phyloP scores from a whole-genome alignment of 805 yeast genomes.

The Saccharomycopsis amapae region DNA sequence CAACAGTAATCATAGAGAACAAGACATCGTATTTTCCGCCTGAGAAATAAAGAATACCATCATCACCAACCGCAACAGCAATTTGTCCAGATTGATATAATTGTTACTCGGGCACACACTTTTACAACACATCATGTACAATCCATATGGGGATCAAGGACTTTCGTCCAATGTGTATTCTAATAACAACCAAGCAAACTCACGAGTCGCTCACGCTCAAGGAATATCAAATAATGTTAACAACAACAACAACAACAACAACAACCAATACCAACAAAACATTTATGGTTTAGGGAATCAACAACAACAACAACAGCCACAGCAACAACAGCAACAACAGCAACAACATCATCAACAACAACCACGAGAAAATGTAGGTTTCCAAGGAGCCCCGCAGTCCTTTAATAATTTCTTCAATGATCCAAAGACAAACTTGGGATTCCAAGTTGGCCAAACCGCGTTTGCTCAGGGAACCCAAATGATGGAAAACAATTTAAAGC shows the following conservation, averaged over 20 bases:
- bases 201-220: constrained; percentile 13
- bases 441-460: constrained; percentile 83
- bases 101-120: too few relatives aligned
- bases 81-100: too few relatives aligned
- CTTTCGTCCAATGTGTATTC: neutral
- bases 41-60: too few relatives aligned
- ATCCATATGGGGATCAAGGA: constrained; percentile 9
- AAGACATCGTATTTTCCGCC: too few relatives aligned
- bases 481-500: constrained; percentile 60
- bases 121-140: too few relatives aligned
- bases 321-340: too few relatives aligned
- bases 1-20: too few relatives aligned
- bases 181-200: neutral
- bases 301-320: too few relatives aligned
- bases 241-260: constrained; percentile 5
- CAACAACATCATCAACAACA: neutral
- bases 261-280: constrained; percentile 1
- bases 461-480: constrained; percentile 75
- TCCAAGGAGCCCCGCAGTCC: constrained; percentile 13
- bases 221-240: too few relatives aligned
- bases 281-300: neutral
- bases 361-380: neutral
- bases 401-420: constrained; percentile 52
- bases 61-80: too few relatives aligned
- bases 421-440: constrained; percentile 76